Conservation (phyloP, 129 eudicot species). For the Arctium minus region DNA sequence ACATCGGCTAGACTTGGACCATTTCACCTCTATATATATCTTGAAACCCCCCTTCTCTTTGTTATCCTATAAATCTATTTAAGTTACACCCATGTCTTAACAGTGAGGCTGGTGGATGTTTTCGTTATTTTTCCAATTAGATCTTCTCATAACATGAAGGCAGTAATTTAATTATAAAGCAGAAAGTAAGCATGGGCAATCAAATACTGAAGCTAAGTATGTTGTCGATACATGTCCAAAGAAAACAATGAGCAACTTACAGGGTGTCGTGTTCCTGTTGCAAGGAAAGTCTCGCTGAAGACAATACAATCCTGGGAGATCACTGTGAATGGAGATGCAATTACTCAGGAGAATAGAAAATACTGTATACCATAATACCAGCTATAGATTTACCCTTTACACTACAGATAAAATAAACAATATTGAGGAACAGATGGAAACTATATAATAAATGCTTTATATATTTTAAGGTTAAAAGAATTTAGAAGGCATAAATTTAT, state of each 20-base stretch:
- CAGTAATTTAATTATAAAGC: background rate
- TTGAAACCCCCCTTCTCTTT: background rate
- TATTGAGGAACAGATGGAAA: background rate
- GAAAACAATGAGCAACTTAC: constrained; percentile 28
- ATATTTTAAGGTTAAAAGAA: background rate
- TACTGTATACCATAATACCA: background rate
- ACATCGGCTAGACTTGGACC: background rate
- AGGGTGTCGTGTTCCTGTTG: constrained; percentile 37
- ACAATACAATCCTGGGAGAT: constrained; percentile 39
- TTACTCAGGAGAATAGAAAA: background rate
- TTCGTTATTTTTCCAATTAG: background rate
- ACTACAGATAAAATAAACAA: background rate
- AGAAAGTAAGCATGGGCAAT: background rate
- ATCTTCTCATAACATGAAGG: background rate
- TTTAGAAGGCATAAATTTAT: background rate
- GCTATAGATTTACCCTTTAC: background rate
- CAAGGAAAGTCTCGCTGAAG: constrained; percentile 53
- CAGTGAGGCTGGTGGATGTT: background rate
- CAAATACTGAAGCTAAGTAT: background rate
- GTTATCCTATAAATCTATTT: background rate
- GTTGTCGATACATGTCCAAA: background rate
- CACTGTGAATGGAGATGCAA: constrained; percentile 19
- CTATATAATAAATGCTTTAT: background rate
- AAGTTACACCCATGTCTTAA: background rate
- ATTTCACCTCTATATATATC: background rate